A percentile compares a stretch with the other conserved stretches of the same genome.
Conservation (phyloP, 495 filamentous ascomycete species). For the Talaromyces liani region DNA sequence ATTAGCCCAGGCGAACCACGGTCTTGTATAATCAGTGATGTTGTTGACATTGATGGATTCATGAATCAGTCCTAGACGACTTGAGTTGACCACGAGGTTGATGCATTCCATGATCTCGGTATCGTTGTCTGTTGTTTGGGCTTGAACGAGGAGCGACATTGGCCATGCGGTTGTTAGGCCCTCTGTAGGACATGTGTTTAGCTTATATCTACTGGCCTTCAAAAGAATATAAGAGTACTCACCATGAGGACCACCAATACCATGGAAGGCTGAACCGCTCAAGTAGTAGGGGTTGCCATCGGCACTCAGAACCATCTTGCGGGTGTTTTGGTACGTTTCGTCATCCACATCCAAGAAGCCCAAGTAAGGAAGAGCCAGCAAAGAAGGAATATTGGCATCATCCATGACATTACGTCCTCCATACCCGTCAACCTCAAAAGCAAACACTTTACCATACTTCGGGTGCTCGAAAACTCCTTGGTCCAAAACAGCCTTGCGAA, state of each 20-base stretch:
- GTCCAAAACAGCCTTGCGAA: conserved; percentile 73
- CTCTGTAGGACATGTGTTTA: conserved; percentile 33
- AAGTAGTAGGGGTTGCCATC: conserved; percentile 85
- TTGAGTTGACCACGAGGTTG: conserved; percentile 63
- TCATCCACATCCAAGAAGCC: conserved; percentile 69
- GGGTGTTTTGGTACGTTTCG: conserved; percentile 76
- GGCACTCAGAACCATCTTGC: conserved; percentile 79
- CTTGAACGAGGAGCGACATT: conserved; percentile 86
- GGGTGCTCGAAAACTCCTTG: conserved; percentile 84
- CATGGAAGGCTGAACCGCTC: conserved; percentile 67
- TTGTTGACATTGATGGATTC: conserved; percentile 85
- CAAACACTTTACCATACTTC: conserved; percentile 83
- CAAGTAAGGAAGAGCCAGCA: conserved; percentile 79
- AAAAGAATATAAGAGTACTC: conserved; percentile 14
- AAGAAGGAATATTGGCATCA: conserved; percentile 89
- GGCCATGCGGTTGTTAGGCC: conserved; percentile 93
- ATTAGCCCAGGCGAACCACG: conserved; percentile 98
- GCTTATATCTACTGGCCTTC: not conserved
- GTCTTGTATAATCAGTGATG: conserved; percentile 67
- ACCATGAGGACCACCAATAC: conserved; percentile 76
- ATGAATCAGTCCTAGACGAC: conserved; percentile 74
- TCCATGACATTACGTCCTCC: conserved; percentile 92
- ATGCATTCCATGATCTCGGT: conserved; percentile 70
- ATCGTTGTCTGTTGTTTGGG: conserved; percentile 82
- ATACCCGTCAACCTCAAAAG: conserved; percentile 95